phyloP scores from a whole-genome alignment of 2,329 filamentous ascomycete genomes.

The Ophiostoma himal-ulmi region DNA sequence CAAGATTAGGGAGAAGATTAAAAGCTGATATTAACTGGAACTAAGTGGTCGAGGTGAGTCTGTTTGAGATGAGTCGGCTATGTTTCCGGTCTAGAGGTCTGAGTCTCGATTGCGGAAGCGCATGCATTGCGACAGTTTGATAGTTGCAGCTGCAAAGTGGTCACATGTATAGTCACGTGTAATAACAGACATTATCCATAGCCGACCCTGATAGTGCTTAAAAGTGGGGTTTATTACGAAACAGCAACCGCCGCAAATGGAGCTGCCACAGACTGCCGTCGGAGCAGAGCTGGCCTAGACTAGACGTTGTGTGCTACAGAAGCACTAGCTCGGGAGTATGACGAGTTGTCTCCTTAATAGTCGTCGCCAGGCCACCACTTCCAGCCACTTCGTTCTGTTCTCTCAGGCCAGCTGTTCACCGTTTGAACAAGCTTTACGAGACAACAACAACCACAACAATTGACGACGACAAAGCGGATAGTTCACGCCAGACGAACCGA shows the following conservation, averaged over 20 bases:
- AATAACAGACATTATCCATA: neutral
- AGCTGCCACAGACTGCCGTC: slow-evolving; percentile 14
- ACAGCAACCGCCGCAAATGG: slow-evolving; percentile 20
- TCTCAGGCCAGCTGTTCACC: neutral
- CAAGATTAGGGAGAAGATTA: neutral
- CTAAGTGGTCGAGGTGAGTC: neutral
- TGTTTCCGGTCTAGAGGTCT: neutral
- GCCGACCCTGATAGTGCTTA: neutral
- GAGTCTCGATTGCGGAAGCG: neutral
- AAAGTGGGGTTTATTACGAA: slow-evolving; percentile 19
- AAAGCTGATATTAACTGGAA: neutral
- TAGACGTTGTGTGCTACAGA: neutral
- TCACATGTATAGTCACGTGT: neutral
- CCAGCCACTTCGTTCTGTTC: neutral
- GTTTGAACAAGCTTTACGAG: neutral
- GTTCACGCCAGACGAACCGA: neutral
- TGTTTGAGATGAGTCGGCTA: neutral
- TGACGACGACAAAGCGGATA: neutral
- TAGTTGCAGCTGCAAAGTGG: neutral
- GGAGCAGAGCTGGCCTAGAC: slow-evolving; percentile 1
- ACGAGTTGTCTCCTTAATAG: slow-evolving; percentile 9
- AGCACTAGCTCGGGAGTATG: slow-evolving; percentile 11
- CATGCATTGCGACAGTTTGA: neutral
- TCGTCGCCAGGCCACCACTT: slow-evolving; percentile 11
- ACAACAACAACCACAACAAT: neutral